Percentiles rank a stretch among this genome's conserved stretches.
These are phyloP conservation scores for Helicostylum pulchrum DNA, from an alignment of 192 early-diverging fungal species.

Conservation along the genomic window DNA sequence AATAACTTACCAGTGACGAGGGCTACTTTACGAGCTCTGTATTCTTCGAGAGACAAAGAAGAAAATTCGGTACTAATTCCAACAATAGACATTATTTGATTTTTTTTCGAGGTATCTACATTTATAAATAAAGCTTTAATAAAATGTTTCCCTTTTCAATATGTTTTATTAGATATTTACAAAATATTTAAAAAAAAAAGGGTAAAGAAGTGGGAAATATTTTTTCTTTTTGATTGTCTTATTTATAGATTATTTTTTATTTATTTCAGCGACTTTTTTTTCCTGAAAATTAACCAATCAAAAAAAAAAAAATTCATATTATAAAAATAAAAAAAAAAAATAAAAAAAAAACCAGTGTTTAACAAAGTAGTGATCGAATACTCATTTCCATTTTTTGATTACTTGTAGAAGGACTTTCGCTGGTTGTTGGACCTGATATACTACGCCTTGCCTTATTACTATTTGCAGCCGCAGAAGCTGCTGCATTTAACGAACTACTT, in stretches of 20 bases:
- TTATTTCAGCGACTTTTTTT: background rate
- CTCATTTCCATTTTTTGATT: slow-evolving; percentile 20
- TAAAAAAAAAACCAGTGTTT: slow-evolving; percentile 6
- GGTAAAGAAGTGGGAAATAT: background rate
- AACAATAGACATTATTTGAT: too few species aligned
- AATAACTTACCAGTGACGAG: slow-evolving; percentile 52
- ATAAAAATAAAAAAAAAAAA: background rate
- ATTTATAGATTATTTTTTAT: background rate
- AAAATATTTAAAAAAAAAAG: background rate
- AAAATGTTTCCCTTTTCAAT: background rate
- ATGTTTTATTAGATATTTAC: slow-evolving; percentile 16
- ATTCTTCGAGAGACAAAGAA: slow-evolving; percentile 44
- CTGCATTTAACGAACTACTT: slow-evolving; percentile 31
- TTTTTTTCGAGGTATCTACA: background rate
- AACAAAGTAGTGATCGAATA: slow-evolving; percentile 28
- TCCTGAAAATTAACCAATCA: background rate
- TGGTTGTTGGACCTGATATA: background rate
- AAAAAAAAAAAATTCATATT: background rate
- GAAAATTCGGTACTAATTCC: background rate
- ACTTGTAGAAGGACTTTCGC: slow-evolving; percentile 5
- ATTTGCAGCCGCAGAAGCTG: slow-evolving; percentile 23
- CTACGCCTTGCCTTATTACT: background rate
- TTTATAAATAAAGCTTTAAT: background rate
- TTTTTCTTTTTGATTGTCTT: background rate
- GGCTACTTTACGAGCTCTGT: slow-evolving; percentile 57